Percentiles rank a stretch among this genome's conserved stretches.
Evolutionary conservation across 805 yeast species (phyloP).

Genomic region (Nakazawaea sp.): DNA sequence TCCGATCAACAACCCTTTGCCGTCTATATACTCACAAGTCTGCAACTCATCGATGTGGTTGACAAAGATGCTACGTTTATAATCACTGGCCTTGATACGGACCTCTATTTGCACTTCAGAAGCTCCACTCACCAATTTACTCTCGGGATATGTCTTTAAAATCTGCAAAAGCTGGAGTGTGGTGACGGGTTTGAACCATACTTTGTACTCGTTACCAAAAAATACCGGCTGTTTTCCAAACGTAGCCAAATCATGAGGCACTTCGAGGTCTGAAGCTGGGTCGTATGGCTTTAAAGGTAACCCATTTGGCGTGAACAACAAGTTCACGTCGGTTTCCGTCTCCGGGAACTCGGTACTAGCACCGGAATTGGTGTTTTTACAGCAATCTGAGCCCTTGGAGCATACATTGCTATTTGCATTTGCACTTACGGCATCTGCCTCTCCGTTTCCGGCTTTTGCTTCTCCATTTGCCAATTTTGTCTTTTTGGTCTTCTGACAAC

Average conservation of each 20-base stretch:
- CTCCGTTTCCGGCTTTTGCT: slow-evolving; percentile 2
- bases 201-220: slow-evolving; percentile 29
- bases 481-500: slow-evolving; percentile 25
- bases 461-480: slow-evolving; percentile 2
- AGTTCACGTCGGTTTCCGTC: slow-evolving; percentile 26
- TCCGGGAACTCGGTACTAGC: slow-evolving; percentile 19
- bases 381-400: slow-evolving; percentile 17
- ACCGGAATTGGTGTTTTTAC: slow-evolving; percentile 9
- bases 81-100: slow-evolving; percentile 34
- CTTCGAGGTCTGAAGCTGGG: slow-evolving; percentile 30
- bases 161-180: slow-evolving; percentile 29
- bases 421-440: not conserved
- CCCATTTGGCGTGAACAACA: slow-evolving; percentile 31
- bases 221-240: slow-evolving; percentile 22
- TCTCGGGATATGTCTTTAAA: slow-evolving; percentile 24
- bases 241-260: slow-evolving; percentile 29
- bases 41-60: slow-evolving; percentile 35
- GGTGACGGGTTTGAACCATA: slow-evolving; percentile 39
- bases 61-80: slow-evolving; percentile 31
- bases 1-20: slow-evolving; percentile 34
- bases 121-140: slow-evolving; percentile 39
- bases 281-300: slow-evolving; percentile 31
- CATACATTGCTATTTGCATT: too few relatives aligned
- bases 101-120: slow-evolving; percentile 42
- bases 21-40: slow-evolving; percentile 27